Base-by-base conservation (phyloP, 768 basidiomycete species). In the Boletus subcaerulescens region DNA sequence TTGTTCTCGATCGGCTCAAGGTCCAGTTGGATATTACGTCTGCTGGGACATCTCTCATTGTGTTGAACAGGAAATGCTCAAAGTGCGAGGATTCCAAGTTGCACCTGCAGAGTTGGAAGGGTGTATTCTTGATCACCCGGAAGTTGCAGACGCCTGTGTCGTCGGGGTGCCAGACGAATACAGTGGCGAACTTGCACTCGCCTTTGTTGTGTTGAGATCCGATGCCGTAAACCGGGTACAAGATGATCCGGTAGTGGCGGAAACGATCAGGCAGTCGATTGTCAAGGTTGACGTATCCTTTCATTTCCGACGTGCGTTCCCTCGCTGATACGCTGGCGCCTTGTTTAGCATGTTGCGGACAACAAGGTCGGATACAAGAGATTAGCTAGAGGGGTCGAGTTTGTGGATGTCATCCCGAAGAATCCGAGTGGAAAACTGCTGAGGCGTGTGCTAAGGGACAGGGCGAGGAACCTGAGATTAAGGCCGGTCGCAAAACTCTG, bases 1-100 rank as follows among this genome's bases (percentile, higher is more conserved):
- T 82, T 62, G 74, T 91, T 26, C 81, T 91, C 13, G 89, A 91
- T 66, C 81, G 89, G 24, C 66, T 89, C 52, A 91, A 89, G 78
- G 86, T 84, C 60, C n/a, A 58, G 32, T 47, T 33, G 2, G 38
- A 31, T 4, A 3, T 33, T 17, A 20, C 29, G 12, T 20, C 42
- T 17, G 2, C 18, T 29, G 18, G 42, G 13, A 33, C 7, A 29
- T 15, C 7, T 17, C 35, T 62, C 10, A 58, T 3, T n/a, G 10
- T 43, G 12, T 36, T 52, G 4, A 2, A 1, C 52, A 86, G 86
- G 87, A 89, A 75, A 82, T 87, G 51, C 76, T 89, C 70, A 89
- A 91, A 71, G 82, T 86, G 38, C 75, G 78, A 63, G 77, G 75
- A 15, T 76, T 70, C 65, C 68, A 83, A 65, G 85, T 87, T 5